These are phyloP conservation scores for Laguncularia racemosa DNA, from an alignment of 345 rosid species.

Conservation along the genomic window DNA sequence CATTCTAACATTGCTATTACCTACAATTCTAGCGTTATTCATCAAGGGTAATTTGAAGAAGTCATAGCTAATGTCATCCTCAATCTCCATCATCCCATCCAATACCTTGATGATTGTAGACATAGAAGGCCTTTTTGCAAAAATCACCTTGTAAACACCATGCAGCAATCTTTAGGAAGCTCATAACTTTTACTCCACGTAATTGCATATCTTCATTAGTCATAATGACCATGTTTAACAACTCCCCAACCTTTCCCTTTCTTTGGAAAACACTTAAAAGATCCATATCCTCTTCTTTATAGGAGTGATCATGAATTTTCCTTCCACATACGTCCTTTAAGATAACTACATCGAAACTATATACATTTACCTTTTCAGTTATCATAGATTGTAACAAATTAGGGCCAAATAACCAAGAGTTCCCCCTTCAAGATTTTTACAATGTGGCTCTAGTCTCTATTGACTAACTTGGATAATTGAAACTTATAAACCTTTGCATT, in stretches of 20 bases:
- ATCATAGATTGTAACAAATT: not conserved
- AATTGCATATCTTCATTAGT: conserved; percentile 13
- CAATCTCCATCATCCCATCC: conserved; percentile 8
- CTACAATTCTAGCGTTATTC: no score
- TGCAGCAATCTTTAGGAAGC: conserved; percentile 21
- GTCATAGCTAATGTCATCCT: not conserved
- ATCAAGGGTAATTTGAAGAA: no score
- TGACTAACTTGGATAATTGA: conserved; percentile 9
- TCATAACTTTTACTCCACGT: conserved; percentile 9
- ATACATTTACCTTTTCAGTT: conserved; percentile 12
- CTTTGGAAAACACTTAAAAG: conserved; percentile 11
- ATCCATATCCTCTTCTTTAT: not conserved
- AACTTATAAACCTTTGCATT: conserved; percentile 14
- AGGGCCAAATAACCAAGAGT: conserved; percentile 5
- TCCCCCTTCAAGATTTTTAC: conserved; percentile 7
- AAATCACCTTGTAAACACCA: conserved; percentile 28
- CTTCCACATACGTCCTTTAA: conserved; percentile 7
- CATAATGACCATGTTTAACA: conserved; percentile 12
- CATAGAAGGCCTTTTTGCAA: no score
- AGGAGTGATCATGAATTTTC: not conserved
- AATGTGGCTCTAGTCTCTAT: conserved; percentile 4
- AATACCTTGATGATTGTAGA: conserved; percentile 12
- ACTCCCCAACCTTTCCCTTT: conserved; percentile 2
- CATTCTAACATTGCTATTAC: no score
- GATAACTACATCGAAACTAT: conserved; percentile 6